Evolutionary conservation across 1,284 basidiomycete species (phyloP), one percentile per base, ranked within the genome.

Genomic region (Cutaneotrichosporon arboriforme): DNA sequence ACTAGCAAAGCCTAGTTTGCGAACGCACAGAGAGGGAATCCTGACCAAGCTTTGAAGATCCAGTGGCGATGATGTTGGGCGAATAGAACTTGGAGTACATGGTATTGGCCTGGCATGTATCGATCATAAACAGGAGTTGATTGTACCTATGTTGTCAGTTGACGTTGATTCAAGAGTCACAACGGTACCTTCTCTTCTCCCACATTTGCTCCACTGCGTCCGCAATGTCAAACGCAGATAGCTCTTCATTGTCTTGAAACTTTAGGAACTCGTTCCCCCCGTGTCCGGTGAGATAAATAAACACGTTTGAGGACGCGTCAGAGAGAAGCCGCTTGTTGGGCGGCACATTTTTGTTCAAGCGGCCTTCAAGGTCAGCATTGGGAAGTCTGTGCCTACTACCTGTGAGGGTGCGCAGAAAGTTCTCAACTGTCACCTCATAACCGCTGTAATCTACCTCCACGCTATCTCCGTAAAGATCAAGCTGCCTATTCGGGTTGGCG

Each of bases 121-220:
- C 94, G 60, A 96, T 86, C 88, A 97, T 96, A 79, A 97, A 97
- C 66, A 98, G 83, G 37, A 99, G 84, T 73, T 94, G 90, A 72
- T 97, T 94, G 77, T 97, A 98, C 52, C 90, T 91, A 61, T 13
- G 21, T 1, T 31, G 34, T 47, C 26, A 35, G 2, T 31, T 40
- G 20, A 21, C 22, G 17, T 37, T 9, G n/a, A 23, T 33, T 15
- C 34, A 4, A 14, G 10, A 26, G 22, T 26, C 3, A 4, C 8
- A 5, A 66, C 81, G 26, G 42, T 56, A 88, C 90, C 91, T 78
- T 67, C 88, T 86, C 79, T 97, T 97, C 71, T 93, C 87, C 81
- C 87, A 92, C 94, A 98, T 98, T 74, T 97, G 92, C 72, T 92
- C 91, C 57, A 98, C 87, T 0, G 94, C 93, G 71, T 98, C 94